A percentile compares a stretch with the other conserved stretches of the same genome.
Conservation (phyloP, 495 filamentous ascomycete genomes). For the Tuber umbilicatum region DNA sequence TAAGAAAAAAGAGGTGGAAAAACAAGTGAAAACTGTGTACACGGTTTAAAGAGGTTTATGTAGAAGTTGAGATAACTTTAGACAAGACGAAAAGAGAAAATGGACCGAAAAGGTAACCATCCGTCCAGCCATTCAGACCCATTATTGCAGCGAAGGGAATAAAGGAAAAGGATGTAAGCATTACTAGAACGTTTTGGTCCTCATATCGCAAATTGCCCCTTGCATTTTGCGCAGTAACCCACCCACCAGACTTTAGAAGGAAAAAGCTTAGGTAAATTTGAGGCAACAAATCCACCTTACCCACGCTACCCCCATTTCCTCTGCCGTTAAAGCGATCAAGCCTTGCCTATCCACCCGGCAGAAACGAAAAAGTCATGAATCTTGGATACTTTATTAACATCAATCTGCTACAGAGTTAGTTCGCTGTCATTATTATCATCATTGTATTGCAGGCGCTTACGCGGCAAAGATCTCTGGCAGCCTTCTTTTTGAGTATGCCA, state of each 20-base stretch:
- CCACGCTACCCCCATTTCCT: not conserved
- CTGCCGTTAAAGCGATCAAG: constrained; percentile 7
- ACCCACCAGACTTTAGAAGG: constrained; percentile 12
- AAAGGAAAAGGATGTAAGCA: not conserved
- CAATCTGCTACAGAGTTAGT: constrained; percentile 48
- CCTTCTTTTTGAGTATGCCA: constrained; percentile 83
- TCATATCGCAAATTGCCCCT: not conserved
- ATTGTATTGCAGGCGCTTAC: constrained; percentile 42
- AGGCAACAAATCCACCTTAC: not conserved
- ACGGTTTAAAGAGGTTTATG: constrained; percentile 6
- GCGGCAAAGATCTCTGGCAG: constrained; percentile 64
- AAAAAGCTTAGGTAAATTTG: constrained; percentile 7
- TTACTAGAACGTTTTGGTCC: not conserved
- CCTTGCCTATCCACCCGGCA: constrained; percentile 82
- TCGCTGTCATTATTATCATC: constrained; percentile 7
- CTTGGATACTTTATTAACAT: constrained; percentile 58
- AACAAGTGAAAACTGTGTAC: constrained; percentile 13
- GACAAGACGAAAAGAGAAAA: constrained; percentile 11
- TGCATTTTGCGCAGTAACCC: constrained; percentile 1
- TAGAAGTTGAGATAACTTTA: not conserved
- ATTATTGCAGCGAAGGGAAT: not conserved
- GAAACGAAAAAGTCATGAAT: constrained; percentile 94
- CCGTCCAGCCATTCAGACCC: not conserved
- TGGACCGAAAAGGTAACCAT: not conserved
- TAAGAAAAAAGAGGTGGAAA: not conserved